phyloP scores from a whole-genome alignment of 2,329 filamentous ascomycete genomes.

The Calonectria pteridis region DNA sequence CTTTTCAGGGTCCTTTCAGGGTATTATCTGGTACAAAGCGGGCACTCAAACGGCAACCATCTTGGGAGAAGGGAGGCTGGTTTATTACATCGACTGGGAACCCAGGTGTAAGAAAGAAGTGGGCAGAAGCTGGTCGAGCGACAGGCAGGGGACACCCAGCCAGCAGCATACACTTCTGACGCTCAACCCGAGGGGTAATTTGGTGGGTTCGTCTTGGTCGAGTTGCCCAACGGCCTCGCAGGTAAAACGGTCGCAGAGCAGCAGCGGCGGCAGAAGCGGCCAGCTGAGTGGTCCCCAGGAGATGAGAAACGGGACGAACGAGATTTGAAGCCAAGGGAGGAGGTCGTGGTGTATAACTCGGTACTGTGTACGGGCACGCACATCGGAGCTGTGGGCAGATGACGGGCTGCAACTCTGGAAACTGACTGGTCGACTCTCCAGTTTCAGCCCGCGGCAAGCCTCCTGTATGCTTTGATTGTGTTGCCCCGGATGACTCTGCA shows the following conservation, averaged over 20 bases:
- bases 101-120: conserved; percentile 20
- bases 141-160: conserved; percentile 44
- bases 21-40: conserved; percentile 25
- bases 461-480: neutral
- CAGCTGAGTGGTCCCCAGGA: neutral
- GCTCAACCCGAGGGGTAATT: conserved; percentile 13
- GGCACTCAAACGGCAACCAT: neutral
- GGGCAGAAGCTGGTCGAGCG: conserved; percentile 18
- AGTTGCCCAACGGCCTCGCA: conserved; percentile 23
- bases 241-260: neutral
- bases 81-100: conserved; percentile 7
- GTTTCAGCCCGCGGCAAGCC: conserved; percentile 16
- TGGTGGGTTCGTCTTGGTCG: neutral
- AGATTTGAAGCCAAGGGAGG: neutral
- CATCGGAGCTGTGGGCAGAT: neutral
- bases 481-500: neutral
- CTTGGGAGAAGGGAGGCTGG: conserved; percentile 8
- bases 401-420: neutral
- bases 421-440: neutral
- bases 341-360: neutral
- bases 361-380: neutral
- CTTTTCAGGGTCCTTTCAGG: conserved; percentile 39
- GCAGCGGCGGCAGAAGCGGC: conserved; percentile 6
- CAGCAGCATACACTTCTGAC: conserved; percentile 14
- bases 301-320: conserved; percentile 15